Evolutionary conservation across 148 eudicot species (phyloP), one percentile per base, ranked within the genome.

Genomic region (Mesembryanthemum crystallinum): DNA sequence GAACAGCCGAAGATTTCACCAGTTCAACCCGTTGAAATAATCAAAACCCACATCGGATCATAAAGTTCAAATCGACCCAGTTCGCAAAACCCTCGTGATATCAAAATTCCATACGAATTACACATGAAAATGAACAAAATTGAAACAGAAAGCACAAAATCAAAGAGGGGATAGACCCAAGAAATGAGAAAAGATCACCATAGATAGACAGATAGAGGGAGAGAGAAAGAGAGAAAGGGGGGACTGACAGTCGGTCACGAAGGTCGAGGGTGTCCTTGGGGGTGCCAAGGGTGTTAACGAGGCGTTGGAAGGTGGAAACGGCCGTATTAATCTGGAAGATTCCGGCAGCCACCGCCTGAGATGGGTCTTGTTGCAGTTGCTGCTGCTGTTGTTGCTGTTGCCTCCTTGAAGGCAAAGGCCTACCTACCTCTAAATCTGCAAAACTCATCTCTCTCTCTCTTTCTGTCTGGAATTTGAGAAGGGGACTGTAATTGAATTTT

Each of bases 241-340:
- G 27, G 35, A 80, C 88, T 77, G 23, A 88, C 94, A 88, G 67
- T 32, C 81, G 83, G 27, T 83, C 81, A 42, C 94, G 90, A 74
- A 86, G 88, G 28, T 85, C 78, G n/a, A 75, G 81, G 14, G 94
- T 85, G 80, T 90, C 94, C 59, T 81, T 88, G 60, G 91, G 85
- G 28, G 94, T 86, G 10, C 90, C 94, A 11, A 90, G 85, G 62
- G 86, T 70, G 62, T 85, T 85, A 24, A 86, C 88, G 5, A 88
- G 84, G 73, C 91, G 86, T 21, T 77, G 84, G 77, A 82, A 90
- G 15, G 84, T 54, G 21, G 88, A 74, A 28, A 90, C 85, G 25
- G 90, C 88, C 8, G 94, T 88, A 80, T 85, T 90, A 61, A 90
- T 83, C 81, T 80, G 83, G 74, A 88, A 89, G 0, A 89, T 65